Evolutionary conservation across 1,284 basidiomycete species (phyloP).

Genomic region (Rhodotorula sp.): DNA sequence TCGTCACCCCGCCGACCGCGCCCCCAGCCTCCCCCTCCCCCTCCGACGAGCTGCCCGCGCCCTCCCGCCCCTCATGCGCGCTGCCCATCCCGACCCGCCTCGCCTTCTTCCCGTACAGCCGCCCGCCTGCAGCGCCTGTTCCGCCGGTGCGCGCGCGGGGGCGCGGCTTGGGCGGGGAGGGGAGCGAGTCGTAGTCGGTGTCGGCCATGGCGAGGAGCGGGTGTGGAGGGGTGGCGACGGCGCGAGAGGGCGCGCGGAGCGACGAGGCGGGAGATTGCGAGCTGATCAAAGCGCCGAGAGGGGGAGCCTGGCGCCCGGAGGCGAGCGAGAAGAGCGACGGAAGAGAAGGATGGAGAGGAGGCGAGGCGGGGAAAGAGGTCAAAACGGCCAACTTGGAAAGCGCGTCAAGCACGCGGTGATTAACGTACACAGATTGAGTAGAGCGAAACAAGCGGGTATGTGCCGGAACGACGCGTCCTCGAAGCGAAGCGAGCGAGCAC

Average conservation of each 20-base stretch:
- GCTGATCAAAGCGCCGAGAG: neutral
- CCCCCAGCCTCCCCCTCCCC: no score
- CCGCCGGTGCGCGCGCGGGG: neutral
- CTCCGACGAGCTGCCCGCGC: neutral
- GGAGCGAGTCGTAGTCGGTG: slow-evolving; percentile 23
- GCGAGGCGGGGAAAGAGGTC: neutral
- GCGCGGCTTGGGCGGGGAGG: neutral
- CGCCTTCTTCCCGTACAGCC: slow-evolving; percentile 6
- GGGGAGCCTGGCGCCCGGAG: no score
- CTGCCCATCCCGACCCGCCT: neutral
- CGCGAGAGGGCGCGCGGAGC: neutral
- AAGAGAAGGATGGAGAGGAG: neutral
- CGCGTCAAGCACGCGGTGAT: neutral
- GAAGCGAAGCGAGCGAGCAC: no score
- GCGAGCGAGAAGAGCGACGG: neutral
- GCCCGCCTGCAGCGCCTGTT: neutral
- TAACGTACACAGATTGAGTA: neutral
- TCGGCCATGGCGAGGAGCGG: neutral
- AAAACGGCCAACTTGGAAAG: neutral
- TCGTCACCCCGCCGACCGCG: no score
- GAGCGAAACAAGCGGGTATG: no score
- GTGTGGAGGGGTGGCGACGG: neutral
- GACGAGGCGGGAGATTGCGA: neutral
- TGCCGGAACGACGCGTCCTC: no score
- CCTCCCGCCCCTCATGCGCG: neutral